These are phyloP conservation scores for Coffea eugenioides DNA, from an alignment of 257 asterid species.

Conservation along the genomic window DNA sequence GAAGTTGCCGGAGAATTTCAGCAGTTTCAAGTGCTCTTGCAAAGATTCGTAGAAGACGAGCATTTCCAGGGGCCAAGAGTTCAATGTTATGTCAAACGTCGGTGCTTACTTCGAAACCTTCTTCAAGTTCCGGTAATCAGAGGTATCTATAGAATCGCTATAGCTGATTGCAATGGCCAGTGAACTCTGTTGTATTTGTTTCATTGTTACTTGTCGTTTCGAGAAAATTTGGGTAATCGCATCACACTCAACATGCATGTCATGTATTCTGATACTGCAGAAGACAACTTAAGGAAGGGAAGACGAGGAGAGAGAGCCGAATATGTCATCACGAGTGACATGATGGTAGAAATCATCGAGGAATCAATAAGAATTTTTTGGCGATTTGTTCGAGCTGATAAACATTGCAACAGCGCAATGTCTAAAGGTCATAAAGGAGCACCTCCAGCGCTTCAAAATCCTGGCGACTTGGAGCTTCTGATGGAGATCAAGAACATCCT, in stretches of 20 bases:
- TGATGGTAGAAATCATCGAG: constrained; percentile 81
- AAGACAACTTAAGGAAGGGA: constrained; percentile 54
- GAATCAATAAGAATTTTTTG: constrained; percentile 89
- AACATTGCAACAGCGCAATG: constrained; percentile 42
- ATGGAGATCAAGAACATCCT: constrained; percentile 51
- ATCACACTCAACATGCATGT: neutral
- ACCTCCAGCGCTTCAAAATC: constrained; percentile 39
- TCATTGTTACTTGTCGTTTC: neutral
- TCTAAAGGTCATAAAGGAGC: constrained; percentile 37
- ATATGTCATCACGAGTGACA: constrained; percentile 58
- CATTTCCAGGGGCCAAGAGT: constrained; percentile 77
- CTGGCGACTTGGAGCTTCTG: constrained; percentile 52
- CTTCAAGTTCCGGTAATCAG: constrained; percentile 86
- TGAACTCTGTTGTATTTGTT: neutral
- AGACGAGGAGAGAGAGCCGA: constrained; percentile 39
- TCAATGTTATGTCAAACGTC: constrained; percentile 53
- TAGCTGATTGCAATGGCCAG: neutral
- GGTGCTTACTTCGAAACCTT: constrained; percentile 71
- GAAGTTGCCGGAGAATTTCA: constrained; percentile 90
- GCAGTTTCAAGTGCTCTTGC: constrained; percentile 85
- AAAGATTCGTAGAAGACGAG: constrained; percentile 82
- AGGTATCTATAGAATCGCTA: constrained; percentile 54
- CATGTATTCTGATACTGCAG: constrained; percentile 37
- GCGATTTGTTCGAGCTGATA: constrained; percentile 79
- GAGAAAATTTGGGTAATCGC: neutral